Evolutionary conservation across 1,139 yeast genomes (phyloP).

Genomic region (Candida sp.): DNA sequence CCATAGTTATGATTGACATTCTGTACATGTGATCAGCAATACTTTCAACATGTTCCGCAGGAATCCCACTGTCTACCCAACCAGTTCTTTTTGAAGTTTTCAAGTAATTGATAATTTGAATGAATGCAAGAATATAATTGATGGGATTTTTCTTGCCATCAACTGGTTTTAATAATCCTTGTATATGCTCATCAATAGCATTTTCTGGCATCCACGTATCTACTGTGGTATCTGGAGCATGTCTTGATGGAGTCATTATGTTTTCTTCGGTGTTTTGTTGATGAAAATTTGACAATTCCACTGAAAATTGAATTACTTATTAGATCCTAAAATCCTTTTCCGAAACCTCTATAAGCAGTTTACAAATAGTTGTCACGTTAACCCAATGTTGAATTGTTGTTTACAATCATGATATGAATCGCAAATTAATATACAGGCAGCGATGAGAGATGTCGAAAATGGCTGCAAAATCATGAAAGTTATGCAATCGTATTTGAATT

Average conservation of each 20-base stretch:
- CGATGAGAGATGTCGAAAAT: no score
- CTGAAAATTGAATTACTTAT: no score
- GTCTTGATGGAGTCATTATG: background rate
- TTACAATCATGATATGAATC: no score
- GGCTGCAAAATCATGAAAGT: no score
- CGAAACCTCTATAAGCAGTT: no score
- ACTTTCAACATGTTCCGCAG: constrained; percentile 53
- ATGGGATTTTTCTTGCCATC: constrained; percentile 17
- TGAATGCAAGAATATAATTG: constrained; percentile 63
- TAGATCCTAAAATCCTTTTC: no score
- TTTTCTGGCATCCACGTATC: constrained; percentile 56
- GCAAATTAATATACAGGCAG: no score
- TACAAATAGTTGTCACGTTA: no score
- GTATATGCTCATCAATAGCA: constrained; percentile 53
- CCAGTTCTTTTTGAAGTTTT: constrained; percentile 90
- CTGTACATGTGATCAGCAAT: constrained; percentile 97
- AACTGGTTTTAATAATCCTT: constrained; percentile 32
- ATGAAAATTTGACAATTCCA: no score
- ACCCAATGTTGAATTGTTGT: no score
- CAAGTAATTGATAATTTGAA: constrained; percentile 71
- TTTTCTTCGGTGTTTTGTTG: no score
- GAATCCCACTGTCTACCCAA: constrained; percentile 79
- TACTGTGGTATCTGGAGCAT: constrained; percentile 8
- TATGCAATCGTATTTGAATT: no score
- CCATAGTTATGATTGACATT: constrained; percentile 82